A percentile compares a stretch with the other conserved stretches of the same genome.
Evolutionary conservation across 257 asterid genomes (phyloP).

Genomic region (Thymus quinquecostatus): DNA sequence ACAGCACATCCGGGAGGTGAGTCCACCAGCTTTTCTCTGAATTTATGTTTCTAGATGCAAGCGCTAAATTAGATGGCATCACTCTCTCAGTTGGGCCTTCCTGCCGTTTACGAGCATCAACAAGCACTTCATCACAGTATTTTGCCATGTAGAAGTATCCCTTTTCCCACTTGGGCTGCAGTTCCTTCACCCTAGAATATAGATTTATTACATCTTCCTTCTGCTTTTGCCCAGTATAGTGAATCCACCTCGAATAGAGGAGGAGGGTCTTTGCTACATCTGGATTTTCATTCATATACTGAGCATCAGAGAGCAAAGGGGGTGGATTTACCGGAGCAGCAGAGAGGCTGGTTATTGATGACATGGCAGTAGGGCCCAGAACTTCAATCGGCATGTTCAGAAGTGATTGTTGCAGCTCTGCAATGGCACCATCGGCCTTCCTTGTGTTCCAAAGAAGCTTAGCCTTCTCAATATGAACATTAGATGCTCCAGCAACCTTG

Average conservation of each 20-base stretch:
- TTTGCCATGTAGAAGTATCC: conserved; percentile 96
- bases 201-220: conserved; percentile 90
- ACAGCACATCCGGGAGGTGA: conserved; percentile 83
- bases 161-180: conserved; percentile 97
- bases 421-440: conserved; percentile 94
- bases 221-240: conserved; percentile 94
- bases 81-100: conserved; percentile 67
- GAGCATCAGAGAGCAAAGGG: conserved; percentile 62
- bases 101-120: conserved; percentile 95
- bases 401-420: conserved; percentile 96
- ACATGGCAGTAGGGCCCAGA: conserved; percentile 81
- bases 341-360: conserved; percentile 87
- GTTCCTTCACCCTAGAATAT: conserved; percentile 87
- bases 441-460: conserved; percentile 97
- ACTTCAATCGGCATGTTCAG: conserved; percentile 84
- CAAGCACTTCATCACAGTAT: conserved; percentile 91
- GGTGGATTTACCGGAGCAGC: conserved; percentile 80
- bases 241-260: conserved; percentile 93
- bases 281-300: conserved; percentile 54
- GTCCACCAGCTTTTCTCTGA: conserved; percentile 87
- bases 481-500: conserved; percentile 75
- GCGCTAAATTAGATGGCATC: conserved; percentile 50
- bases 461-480: conserved; percentile 95
- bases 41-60: conserved; percentile 53
- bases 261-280: conserved; percentile 92